Evolutionary conservation across 352 stramenopile species (phyloP).

Genomic region (Phytophthora sp.): DNA sequence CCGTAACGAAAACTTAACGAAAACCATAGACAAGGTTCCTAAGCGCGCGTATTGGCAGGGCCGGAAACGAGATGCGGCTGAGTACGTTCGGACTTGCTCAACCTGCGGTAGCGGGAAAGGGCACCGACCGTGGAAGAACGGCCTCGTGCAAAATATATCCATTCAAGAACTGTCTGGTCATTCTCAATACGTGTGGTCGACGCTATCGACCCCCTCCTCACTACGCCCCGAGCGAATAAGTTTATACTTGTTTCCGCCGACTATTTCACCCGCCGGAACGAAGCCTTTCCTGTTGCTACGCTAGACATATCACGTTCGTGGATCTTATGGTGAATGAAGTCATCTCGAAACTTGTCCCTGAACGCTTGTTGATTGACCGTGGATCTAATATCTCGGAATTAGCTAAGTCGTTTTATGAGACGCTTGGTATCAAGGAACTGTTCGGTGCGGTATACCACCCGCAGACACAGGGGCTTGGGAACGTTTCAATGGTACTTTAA

Average conservation of each 20-base stretch:
- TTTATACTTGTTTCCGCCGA: too few relatives aligned
- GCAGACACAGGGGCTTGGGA: background rate
- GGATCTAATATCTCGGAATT: background rate
- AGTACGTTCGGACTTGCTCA: too few relatives aligned
- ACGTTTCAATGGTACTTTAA: background rate
- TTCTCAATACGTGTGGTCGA: background rate
- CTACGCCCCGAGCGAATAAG: background rate
- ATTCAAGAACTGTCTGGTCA: background rate
- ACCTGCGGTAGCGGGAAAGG: background rate
- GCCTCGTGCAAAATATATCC: background rate
- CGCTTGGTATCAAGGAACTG: background rate
- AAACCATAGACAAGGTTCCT: background rate
- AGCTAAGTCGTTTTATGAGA: background rate
- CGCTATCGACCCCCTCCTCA: background rate
- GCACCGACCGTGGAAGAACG: background rate
- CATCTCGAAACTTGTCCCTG: background rate
- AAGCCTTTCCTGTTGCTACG: background rate
- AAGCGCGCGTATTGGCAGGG: background rate
- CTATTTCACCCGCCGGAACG: background rate
- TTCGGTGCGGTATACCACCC: background rate
- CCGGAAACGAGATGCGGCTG: background rate
- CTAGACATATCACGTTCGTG: background rate
- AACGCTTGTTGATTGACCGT: background rate
- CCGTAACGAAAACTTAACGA: background rate
- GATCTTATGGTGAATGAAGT: background rate